Evolutionary conservation across 352 stramenopile genomes (phyloP), one percentile per base, ranked within the genome.

Genomic region (Globisporangium viniferum): DNA sequence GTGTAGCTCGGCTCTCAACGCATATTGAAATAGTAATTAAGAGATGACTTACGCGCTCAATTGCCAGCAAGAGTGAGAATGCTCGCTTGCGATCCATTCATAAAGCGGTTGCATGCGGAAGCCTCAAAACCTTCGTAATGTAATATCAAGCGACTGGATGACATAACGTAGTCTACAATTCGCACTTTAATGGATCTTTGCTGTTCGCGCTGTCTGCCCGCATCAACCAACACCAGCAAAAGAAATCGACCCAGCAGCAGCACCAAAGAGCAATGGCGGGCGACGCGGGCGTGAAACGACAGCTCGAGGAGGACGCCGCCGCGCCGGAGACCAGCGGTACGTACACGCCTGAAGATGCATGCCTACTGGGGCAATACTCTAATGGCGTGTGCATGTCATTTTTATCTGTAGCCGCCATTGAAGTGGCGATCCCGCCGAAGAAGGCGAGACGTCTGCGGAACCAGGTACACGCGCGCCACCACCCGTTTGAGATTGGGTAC

Each of bases 371-470:
- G 8, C 39, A 20, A 8, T 5, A 20, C 15, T n/a, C 41, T 68
- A 20, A 44, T 24, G 27, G 9, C 27, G 14, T 68, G 18, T 31
- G 44, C 2, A 29, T 55, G 24, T 39, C 9, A 33, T 27, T 31
- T 6, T 20, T 44, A 8, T 44, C 3, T 55, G 24, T 33, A 62
- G 68, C 44, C 22, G 18, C 36, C 20, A 24, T 27, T 2, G 33
- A 62, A 27, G 55, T 15, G 22, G 54, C 73, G 71, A 36, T 78
- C 51, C 70, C 71, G 27, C 76, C 83, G 70, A 84, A 77, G 57
- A 66, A 83, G 59, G 62, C 73, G n/a, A 72, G 74, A 48, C 79
- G 76, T 22, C 70, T 86, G 65, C 80, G 77, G 61, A 82, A 78
- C 27, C 77, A 85, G 82, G 82, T 88, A 60, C 57, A 51, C 24